Evolutionary conservation across 2,329 filamentous ascomycete genomes (phyloP), one percentile per base, ranked within the genome.

Genomic region (Alternaria postmessia): DNA sequence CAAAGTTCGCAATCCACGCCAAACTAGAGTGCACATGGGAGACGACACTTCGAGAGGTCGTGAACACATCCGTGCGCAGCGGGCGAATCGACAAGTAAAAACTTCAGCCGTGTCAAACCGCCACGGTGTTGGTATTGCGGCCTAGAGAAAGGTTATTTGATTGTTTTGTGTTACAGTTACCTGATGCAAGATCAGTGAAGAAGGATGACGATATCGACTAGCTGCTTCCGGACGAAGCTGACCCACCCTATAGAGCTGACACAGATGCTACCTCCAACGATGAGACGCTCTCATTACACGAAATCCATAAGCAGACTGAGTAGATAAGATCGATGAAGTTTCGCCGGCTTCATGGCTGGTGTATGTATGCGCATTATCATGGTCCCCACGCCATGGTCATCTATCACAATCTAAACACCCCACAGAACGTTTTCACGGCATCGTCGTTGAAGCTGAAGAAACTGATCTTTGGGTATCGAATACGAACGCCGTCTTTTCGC

Each of bases 381-480:
- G 1, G 6, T 42, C 16, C 2, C 39, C 12, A 20, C 5, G 7
- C 20, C 39, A 1, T 24, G 6, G 20, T 24, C 39, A 24, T 34
- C 11, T 11, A 49, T 16, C 18, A 34, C 46, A 18, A 18, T 20
- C 7, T 16, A 49, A 24, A 4, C 46, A 49, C 30, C 16, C 26
- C 30, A 22, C 30, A 22, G 46, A 32, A 32, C 30, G 18, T 36
- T 53, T 30, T 42, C 24, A 42, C 24, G 30, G 26, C 36, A 53
- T 16, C 20, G 34, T 30, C 3, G 26, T 22, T 14, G 26, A 54
- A 41, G 18, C 36, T 55, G n/a, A 59, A 49, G 52, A 38, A 62
- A 59, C 32, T 62, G 51, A 61, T 61, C 41, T 52, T 63, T 63
- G 61, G 61, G 61, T 63, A 63, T 63, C 51, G 51, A 44, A 54